phyloP scores from a whole-genome alignment of 2,329 filamentous ascomycete species.

The Microcera coccophila region DNA sequence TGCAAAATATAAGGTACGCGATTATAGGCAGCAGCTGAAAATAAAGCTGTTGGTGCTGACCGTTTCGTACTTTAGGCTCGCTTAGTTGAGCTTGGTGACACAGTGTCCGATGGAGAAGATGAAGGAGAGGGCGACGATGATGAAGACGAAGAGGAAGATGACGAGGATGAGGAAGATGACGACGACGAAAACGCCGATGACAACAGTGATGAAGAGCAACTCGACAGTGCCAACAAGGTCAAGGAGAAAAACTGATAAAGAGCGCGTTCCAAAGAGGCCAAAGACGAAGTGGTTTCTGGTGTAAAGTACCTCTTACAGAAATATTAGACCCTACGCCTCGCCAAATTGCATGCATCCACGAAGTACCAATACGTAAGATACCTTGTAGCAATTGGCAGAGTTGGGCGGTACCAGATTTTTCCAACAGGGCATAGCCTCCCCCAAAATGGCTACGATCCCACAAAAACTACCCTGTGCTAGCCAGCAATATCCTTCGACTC shows the following conservation, averaged over 20 bases:
- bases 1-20: slow-evolving; percentile 66
- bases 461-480: slow-evolving; percentile 22
- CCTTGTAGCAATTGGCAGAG: too few species aligned
- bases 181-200: slow-evolving; percentile 4
- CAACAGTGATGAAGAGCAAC: background rate
- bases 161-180: slow-evolving; percentile 22
- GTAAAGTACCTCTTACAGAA: slow-evolving; percentile 28
- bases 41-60: background rate
- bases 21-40: too few species aligned
- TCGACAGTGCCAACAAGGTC: background rate
- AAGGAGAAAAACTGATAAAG: background rate
- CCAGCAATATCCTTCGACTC: slow-evolving; percentile 1
- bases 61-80: slow-evolving; percentile 42
- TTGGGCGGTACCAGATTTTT: slow-evolving; percentile 19
- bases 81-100: slow-evolving; percentile 62
- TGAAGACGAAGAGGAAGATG: slow-evolving; percentile 47
- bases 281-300: slow-evolving; percentile 6
- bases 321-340: slow-evolving; percentile 26
- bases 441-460: slow-evolving; percentile 34
- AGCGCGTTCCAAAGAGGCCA: too few species aligned
- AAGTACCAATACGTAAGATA: background rate
- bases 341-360: slow-evolving; percentile 23
- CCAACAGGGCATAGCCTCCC: slow-evolving; percentile 29
- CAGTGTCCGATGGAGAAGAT: slow-evolving; percentile 73
- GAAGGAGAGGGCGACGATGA: slow-evolving; percentile 57